Evolutionary conservation across 2,329 filamentous ascomycete species (phyloP), one percentile per base, ranked within the genome.

Genomic region (Sporothrix humicola): DNA sequence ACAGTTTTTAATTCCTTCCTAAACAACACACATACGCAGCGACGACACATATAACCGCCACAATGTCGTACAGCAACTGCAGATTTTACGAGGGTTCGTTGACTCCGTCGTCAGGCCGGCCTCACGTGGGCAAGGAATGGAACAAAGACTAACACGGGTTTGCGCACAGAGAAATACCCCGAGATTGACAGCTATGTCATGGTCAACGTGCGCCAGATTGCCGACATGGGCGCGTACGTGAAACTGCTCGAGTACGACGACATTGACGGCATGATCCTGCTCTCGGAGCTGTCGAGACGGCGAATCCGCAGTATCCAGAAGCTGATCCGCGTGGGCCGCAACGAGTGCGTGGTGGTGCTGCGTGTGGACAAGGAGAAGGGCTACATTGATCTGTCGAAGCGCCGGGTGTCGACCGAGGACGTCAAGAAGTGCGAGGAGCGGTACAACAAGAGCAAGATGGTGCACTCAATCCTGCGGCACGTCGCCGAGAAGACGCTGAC

Each of bases 371-470:
- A 98, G 87, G 96, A 99, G 87, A 99, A 99, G 87, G 80, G 94
- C 76, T 99, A 99, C 82, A 99, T 99, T 80, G 96, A 99, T 91
- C 86, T 99, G 82, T 97, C 94, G 76, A 99, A 99, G 88, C 95
- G 96, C 81, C 92, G 96, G 86, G 96, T 99, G 74, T 98, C 95
- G 59, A 93, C 96, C 61, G 96, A 99, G 83, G 96, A 99, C 86
- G 96, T 98, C 77, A 88, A 97, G 79, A 98, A 98, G 86, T 99
- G 97, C 82, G 96, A 99, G 83, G 96, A 99, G 87, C 91, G 96
- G 79, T 99, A 98, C 89, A 99, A 99, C 90, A 99, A 99, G 91
- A 93, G 94, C 87, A 99, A 99, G 88, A 97, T 97, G 87, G 96
- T 98, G 56, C 96, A 99, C 85, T 97, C 94, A 72, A 98, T 99